These are phyloP conservation scores for Porcisia deanei DNA, from an alignment of 208 protist genomes.

Conservation along the genomic window DNA sequence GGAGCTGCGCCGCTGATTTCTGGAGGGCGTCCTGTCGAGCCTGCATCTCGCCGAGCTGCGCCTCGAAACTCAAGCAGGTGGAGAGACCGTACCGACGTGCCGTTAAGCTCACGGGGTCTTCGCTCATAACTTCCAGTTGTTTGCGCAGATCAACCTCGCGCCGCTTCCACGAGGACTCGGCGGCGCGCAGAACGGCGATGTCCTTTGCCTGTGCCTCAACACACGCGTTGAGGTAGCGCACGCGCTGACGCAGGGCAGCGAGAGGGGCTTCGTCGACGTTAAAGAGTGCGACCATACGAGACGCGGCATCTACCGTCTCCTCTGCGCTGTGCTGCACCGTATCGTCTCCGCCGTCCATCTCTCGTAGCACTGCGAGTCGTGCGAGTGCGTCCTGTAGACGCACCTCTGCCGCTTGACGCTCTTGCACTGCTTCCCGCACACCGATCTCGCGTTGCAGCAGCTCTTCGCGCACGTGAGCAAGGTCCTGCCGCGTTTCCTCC, in stretches of 20 bases:
- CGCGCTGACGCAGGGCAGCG: constrained; percentile 22
- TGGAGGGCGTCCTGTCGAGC: constrained; percentile 18
- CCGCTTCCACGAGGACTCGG: constrained; percentile 48
- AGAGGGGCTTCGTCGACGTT: constrained; percentile 18
- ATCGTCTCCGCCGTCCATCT: not conserved
- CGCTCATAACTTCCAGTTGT: constrained; percentile 60
- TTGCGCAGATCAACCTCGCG: constrained; percentile 60
- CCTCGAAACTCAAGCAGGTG: constrained; percentile 53
- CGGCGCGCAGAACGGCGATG: constrained; percentile 39
- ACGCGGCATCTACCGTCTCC: not conserved
- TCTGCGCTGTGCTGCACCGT: not conserved
- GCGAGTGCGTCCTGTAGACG: constrained; percentile 34
- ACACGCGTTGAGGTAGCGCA: constrained; percentile 34
- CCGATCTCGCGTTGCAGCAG: constrained; percentile 16
- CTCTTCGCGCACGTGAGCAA: constrained; percentile 26
- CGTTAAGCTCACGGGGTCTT: constrained; percentile 66
- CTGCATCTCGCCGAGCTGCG: constrained; percentile 43
- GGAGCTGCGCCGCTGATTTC: not conserved
- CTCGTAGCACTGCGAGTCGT: constrained; percentile 22
- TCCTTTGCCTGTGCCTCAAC: constrained; percentile 43
- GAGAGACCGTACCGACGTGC: constrained; percentile 76
- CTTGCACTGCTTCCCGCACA: constrained; percentile 39
- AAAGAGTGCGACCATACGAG: constrained; percentile 15
- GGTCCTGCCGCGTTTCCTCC: constrained; percentile 24
- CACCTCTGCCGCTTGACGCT: constrained; percentile 54